Evolutionary conservation across 2,329 filamentous ascomycete species (phyloP).

Genomic region (Chrysoporthe deuterocubensis): DNA sequence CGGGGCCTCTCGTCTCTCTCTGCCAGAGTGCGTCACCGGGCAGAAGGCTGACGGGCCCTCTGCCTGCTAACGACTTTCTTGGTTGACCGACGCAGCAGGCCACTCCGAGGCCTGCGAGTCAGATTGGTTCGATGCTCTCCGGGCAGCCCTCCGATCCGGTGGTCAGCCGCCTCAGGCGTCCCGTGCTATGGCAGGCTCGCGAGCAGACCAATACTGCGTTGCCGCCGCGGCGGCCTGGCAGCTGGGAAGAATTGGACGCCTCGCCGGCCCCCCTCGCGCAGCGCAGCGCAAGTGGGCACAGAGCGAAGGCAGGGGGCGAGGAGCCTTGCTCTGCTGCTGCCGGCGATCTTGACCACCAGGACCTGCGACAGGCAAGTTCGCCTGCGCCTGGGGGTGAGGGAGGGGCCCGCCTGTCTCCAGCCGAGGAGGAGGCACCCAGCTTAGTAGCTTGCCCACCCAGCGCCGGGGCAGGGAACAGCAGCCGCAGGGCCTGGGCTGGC

Average conservation of each 20-base stretch:
- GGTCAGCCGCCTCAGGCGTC: too few species aligned
- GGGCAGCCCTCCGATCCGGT: background rate
- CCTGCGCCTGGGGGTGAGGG: background rate
- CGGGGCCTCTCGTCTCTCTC: constrained; percentile 7
- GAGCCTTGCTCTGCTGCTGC: constrained; percentile 7
- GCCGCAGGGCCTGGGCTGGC: background rate
- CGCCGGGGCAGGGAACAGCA: background rate
- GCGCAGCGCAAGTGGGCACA: too few species aligned
- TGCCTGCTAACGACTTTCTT: background rate
- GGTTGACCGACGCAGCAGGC: background rate
- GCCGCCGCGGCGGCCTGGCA: background rate
- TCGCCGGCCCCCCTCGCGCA: background rate
- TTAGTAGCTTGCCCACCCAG: background rate
- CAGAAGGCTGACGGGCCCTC: background rate
- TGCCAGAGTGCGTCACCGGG: constrained; percentile 6
- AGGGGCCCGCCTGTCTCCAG: background rate
- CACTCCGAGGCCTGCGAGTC: background rate
- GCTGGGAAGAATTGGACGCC: constrained; percentile 3
- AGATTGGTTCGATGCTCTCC: background rate
- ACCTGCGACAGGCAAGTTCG: background rate
- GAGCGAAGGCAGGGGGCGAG: background rate
- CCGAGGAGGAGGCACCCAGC: too few species aligned
- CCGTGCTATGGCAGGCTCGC: too few species aligned
- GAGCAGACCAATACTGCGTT: too few species aligned
- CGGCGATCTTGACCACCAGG: constrained; percentile 17